These are phyloP conservation scores for Lactifluus pinguis DNA, from an alignment of 768 basidiomycete species.

Conservation along the genomic window DNA sequence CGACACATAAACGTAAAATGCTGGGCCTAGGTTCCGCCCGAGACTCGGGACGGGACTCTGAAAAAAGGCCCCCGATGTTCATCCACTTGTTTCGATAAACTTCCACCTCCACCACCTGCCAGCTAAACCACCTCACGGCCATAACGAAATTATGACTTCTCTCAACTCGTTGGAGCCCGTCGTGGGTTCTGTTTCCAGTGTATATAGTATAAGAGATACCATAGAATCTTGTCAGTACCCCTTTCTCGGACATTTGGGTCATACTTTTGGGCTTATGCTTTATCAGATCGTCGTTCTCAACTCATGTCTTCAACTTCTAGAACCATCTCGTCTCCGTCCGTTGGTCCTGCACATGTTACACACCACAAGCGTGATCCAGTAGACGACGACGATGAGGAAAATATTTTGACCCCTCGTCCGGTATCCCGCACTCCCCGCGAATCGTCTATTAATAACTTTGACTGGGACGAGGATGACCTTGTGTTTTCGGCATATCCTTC, in stretches of 20 bases:
- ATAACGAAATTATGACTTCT: constrained; percentile 5
- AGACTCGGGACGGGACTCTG: not conserved
- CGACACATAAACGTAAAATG: not conserved
- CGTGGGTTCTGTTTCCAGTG: constrained; percentile 15
- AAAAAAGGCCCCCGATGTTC: not conserved
- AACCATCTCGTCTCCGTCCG: constrained; percentile 2
- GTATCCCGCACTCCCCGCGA: not conserved
- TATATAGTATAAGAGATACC: constrained; percentile 15
- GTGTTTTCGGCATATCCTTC: not conserved
- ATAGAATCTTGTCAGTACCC: constrained; percentile 9
- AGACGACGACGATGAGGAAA: constrained; percentile 10
- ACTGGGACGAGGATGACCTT: constrained; percentile 7
- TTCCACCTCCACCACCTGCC: not conserved
- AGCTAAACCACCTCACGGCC: constrained; percentile 2
- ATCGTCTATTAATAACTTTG: not conserved
- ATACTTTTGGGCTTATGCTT: not conserved
- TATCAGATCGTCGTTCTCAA: constrained; percentile 18
- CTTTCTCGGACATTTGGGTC: not conserved
- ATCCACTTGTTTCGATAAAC: not conserved
- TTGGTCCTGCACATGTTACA: not conserved
- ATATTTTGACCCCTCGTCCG: not conserved
- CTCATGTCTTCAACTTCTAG: constrained; percentile 1
- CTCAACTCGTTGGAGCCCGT: not conserved
- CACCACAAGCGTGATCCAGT: not conserved
- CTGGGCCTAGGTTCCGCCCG: constrained; percentile 11